These are phyloP conservation scores for Boletus vinaceobasis DNA, from an alignment of 768 basidiomycete genomes.

Conservation along the genomic window DNA sequence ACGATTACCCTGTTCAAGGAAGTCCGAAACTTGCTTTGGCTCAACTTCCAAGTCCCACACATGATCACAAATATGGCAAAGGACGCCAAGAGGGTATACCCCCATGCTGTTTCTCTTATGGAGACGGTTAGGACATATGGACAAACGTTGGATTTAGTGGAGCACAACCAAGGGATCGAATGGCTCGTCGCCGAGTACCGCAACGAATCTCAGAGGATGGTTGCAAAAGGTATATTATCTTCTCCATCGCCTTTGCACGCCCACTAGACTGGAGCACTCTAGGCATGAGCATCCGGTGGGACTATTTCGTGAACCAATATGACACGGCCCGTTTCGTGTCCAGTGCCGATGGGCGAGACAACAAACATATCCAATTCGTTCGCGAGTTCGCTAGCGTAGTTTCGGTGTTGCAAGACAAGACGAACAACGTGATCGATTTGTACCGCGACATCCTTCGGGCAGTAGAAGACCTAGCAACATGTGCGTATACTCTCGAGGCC, in stretches of 20 bases:
- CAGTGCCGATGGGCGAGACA: conserved; percentile 73
- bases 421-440: conserved; percentile 88
- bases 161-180: conserved; percentile 87
- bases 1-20: conserved; percentile 99
- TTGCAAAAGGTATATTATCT: conserved; percentile 65
- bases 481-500: conserved; percentile 78
- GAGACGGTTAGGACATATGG: conserved; percentile 98
- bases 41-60: conserved; percentile 94
- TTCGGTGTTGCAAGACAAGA: conserved; percentile 94
- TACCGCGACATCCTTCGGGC: conserved; percentile 82
- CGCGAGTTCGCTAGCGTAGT: conserved; percentile 93
- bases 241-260: neutral
- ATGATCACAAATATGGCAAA: conserved; percentile 95
- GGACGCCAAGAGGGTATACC: conserved; percentile 97
- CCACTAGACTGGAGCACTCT: neutral
- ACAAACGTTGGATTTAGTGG: conserved; percentile 90
- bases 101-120: conserved; percentile 97
- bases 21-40: conserved; percentile 91
- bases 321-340: conserved; percentile 76
- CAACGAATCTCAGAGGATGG: conserved; percentile 91
- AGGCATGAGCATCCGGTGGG: conserved; percentile 98
- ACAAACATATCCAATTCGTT: conserved; percentile 89
- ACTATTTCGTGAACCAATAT: conserved; percentile 93
- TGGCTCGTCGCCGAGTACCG: conserved; percentile 94
- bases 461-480: conserved; percentile 85